Evolutionary conservation across 345 rosid genomes (phyloP).

Genomic region (Eucalyptus pauciflora): DNA sequence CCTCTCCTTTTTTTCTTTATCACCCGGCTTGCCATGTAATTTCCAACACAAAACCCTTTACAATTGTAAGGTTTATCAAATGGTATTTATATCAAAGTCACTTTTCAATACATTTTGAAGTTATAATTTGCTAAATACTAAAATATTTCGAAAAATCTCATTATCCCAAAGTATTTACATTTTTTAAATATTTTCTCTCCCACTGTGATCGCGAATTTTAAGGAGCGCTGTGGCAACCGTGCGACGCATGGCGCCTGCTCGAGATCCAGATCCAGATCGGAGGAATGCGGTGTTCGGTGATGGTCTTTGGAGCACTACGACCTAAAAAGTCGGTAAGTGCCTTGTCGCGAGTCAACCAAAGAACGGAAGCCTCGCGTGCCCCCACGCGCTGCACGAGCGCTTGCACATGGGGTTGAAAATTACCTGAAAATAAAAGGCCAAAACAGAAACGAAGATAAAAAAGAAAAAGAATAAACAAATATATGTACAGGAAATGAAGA

Average conservation of each 20-base stretch:
- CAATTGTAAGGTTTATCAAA: fast-evolving
- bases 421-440: not conserved
- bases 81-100: fast-evolving
- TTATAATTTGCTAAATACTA: no score
- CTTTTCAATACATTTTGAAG: no score
- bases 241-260: not conserved
- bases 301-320: not conserved
- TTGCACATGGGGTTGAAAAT: not conserved
- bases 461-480: not conserved
- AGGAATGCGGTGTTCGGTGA: not conserved
- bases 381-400: not conserved
- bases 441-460: not conserved
- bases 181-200: no score
- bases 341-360: not conserved
- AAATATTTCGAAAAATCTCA: fast-evolving
- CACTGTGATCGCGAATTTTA: no score
- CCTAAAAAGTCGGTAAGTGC: not conserved
- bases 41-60: no score
- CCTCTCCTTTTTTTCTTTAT: no score
- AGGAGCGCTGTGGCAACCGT: not conserved
- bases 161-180: no score
- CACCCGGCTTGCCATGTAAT: fast-evolving
- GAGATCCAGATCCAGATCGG: not conserved
- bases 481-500: not conserved
- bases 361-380: not conserved